Conservation (phyloP, 2,329 filamentous ascomycete genomes). For the Ophiostoma sp. region DNA sequence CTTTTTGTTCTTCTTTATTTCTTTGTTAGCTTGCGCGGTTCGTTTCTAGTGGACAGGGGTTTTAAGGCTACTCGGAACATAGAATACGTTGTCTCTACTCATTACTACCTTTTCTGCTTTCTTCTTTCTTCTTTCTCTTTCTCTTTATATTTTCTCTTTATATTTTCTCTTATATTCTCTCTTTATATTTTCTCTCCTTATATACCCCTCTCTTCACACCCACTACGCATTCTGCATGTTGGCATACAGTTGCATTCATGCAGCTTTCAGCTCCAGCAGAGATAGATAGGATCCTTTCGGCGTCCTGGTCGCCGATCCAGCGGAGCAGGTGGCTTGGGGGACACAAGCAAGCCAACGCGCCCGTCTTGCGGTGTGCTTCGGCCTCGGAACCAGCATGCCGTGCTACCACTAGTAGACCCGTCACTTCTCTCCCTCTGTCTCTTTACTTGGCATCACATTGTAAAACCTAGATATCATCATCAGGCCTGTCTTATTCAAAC, state of each 20-base stretch:
- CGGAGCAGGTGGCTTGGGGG: conserved; percentile 9
- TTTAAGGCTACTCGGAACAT: not conserved
- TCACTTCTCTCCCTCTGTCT: not conserved
- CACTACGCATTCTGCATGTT: not conserved
- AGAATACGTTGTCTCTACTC: too few relatives aligned
- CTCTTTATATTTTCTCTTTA: not conserved
- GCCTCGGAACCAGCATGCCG: not conserved
- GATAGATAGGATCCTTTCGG: not conserved
- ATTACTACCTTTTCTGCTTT: too few relatives aligned
- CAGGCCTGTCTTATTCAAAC: not conserved
- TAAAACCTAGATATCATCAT: not conserved
- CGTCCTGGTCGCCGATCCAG: conserved; percentile 15
- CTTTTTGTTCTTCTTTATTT: not conserved
- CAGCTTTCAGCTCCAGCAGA: not conserved
- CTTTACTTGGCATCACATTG: not conserved
- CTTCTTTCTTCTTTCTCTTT: too few relatives aligned
- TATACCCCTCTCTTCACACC: not conserved
- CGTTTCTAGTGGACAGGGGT: not conserved
- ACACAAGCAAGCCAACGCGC: not conserved
- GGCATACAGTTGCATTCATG: conserved; percentile 1
- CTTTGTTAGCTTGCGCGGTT: not conserved
- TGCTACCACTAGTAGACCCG: not conserved
- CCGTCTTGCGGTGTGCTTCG: conserved; percentile 11
- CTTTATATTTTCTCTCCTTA: not conserved
- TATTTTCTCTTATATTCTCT: not conserved